Percentiles rank a stretch among this genome's conserved stretches.
Conservation (phyloP, 768 basidiomycete genomes). For the Tephrocybe sp. region DNA sequence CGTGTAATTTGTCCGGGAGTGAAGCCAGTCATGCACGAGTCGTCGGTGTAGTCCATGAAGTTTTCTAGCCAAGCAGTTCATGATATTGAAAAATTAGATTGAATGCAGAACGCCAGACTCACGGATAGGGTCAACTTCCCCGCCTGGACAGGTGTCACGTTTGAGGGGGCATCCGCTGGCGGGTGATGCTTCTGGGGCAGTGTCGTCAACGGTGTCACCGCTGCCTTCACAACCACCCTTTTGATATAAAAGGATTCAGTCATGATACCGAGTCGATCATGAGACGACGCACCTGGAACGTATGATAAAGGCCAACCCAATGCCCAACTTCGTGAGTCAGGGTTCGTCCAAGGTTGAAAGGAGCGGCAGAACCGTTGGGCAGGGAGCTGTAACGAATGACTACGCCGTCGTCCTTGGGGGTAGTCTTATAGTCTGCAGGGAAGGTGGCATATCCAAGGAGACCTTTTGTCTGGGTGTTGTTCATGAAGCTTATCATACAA, state of each 20-base stretch:
- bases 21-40: slow-evolving; percentile 45
- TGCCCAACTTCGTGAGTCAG: slow-evolving; percentile 51
- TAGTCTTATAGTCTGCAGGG: slow-evolving; percentile 36
- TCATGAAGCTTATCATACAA: slow-evolving; percentile 8
- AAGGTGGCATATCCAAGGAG: slow-evolving; percentile 53
- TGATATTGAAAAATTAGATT: neutral
- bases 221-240: slow-evolving; percentile 30
- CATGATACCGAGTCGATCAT: neutral
- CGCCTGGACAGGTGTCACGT: slow-evolving; percentile 30
- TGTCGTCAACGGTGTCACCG: slow-evolving; percentile 44
- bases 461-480: slow-evolving; percentile 25
- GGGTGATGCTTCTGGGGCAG: slow-evolving; percentile 36
- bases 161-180: slow-evolving; percentile 37
- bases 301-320: slow-evolving; percentile 51
- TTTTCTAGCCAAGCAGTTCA: slow-evolving; percentile 28
- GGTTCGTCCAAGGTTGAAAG: slow-evolving; percentile 46
- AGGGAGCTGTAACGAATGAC: slow-evolving; percentile 36
- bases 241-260: neutral
- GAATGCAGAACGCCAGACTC: slow-evolving; percentile 10
- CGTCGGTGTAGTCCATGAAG: slow-evolving; percentile 51
- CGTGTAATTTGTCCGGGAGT: slow-evolving; percentile 43
- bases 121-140: slow-evolving; percentile 41
- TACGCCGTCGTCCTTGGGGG: slow-evolving; percentile 46
- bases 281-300: slow-evolving; percentile 36
- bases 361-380: slow-evolving; percentile 37